A percentile compares a stretch with the other conserved stretches of the same genome.
phyloP scores from a whole-genome alignment of 1,284 basidiomycete genomes.

The Pseudozyma flocculosa region DNA sequence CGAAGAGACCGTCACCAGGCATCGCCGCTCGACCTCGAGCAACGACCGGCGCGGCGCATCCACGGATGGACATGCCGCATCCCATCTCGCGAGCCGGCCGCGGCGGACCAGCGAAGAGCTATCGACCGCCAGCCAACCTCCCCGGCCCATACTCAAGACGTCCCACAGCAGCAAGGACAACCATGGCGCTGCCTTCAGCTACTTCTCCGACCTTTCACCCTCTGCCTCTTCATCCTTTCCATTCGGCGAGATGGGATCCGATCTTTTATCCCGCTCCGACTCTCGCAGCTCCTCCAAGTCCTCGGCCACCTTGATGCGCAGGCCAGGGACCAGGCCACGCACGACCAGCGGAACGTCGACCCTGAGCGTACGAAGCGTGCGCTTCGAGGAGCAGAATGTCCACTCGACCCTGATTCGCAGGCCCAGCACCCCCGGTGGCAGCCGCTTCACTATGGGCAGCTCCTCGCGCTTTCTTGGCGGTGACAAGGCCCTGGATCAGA shows the following conservation, averaged over 20 bases:
- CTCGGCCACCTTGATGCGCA: constrained; percentile 18
- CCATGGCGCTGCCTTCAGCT: not conserved
- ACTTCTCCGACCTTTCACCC: not conserved
- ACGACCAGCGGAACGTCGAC: constrained; percentile 29
- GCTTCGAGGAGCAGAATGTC: constrained; percentile 17
- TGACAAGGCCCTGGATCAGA: constrained; percentile 19
- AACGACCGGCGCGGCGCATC: not conserved
- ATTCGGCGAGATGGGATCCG: constrained; percentile 16
- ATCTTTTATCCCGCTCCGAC: constrained; percentile 25
- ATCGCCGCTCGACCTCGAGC: not conserved
- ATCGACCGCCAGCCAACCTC: constrained; percentile 15
- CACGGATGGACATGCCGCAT: no score
- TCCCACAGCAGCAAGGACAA: constrained; percentile 9
- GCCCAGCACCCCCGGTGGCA: not conserved
- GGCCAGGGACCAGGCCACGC: constrained; percentile 17
- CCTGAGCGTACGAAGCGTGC: constrained; percentile 19
- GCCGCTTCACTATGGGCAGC: constrained; percentile 4
- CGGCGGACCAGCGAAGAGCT: no score
- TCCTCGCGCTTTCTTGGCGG: constrained; percentile 25
- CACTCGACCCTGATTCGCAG: no score
- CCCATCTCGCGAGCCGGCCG: no score
- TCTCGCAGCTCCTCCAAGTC: constrained; percentile 32
- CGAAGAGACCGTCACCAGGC: not conserved
- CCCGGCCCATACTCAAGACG: constrained; percentile 29
- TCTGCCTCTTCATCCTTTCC: constrained; percentile 1